These are phyloP conservation scores for Draba incana DNA, from an alignment of 345 rosid species.

Conservation along the genomic window DNA sequence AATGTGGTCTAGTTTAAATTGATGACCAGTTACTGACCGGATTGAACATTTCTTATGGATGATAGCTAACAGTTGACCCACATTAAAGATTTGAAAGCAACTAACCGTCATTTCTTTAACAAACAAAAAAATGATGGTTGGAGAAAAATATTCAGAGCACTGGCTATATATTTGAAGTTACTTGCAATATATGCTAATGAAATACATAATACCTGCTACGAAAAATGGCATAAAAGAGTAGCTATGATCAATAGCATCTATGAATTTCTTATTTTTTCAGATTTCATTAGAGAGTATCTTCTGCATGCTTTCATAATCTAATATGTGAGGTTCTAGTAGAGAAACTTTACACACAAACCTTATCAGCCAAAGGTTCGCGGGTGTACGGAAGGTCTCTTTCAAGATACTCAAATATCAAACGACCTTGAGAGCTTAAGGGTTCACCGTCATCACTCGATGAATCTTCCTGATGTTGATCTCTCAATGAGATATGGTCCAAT, in stretches of 20 bases:
- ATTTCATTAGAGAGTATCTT: not conserved
- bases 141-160: not conserved
- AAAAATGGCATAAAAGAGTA: slow-evolving; percentile 8
- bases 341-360: slow-evolving; percentile 69
- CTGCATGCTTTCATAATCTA: not conserved
- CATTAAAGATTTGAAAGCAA: slow-evolving; percentile 2
- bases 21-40: not conserved
- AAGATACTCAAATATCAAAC: slow-evolving; percentile 66
- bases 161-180: not conserved
- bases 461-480: slow-evolving; percentile 54
- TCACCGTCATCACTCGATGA: slow-evolving; percentile 74
- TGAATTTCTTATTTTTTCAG: slow-evolving; percentile 1
- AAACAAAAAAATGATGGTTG: not conserved
- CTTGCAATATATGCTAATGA: not conserved
- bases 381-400: slow-evolving; percentile 74
- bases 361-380: slow-evolving; percentile 84
- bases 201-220: not conserved
- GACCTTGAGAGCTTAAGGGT: slow-evolving; percentile 48
- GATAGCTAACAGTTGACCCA: slow-evolving; percentile 9
- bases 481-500: slow-evolving; percentile 52
- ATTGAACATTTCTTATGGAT: not conserved
- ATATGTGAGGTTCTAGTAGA: not conserved
- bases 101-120: not conserved
- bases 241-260: not conserved
- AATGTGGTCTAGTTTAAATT: slow-evolving; percentile 2